Percentiles rank a stretch among this genome's conserved stretches.
These are phyloP conservation scores for Erysimum cheiri DNA, from an alignment of 441 rosid species.

Conservation along the genomic window DNA sequence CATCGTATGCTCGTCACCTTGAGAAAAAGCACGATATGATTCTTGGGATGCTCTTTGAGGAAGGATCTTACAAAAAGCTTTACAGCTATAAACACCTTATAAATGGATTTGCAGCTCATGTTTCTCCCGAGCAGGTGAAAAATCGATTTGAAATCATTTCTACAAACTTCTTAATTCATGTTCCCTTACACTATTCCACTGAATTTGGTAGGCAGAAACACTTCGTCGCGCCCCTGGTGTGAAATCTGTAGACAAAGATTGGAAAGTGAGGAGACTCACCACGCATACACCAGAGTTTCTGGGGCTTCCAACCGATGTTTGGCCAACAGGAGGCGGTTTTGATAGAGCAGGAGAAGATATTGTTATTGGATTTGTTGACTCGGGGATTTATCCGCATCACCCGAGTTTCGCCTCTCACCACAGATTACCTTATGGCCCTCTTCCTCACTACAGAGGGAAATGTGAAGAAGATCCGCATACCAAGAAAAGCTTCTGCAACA, in stretches of 20 bases:
- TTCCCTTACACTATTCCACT: slow-evolving; percentile 53
- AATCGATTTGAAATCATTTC: slow-evolving; percentile 17
- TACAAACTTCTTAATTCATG: not conserved
- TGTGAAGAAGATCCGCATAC: slow-evolving; percentile 88
- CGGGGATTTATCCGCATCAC: slow-evolving; percentile 91
- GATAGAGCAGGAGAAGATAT: slow-evolving; percentile 95
- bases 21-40: slow-evolving; percentile 93
- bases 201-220: slow-evolving; percentile 86
- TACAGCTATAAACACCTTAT: slow-evolving; percentile 97
- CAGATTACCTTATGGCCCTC: slow-evolving; percentile 78
- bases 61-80: slow-evolving; percentile 82
- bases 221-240: slow-evolving; percentile 78
- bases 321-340: slow-evolving; percentile 98
- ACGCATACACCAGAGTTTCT: slow-evolving; percentile 94
- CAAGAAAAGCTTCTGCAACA: slow-evolving; percentile 80
- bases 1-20: slow-evolving; percentile 82
- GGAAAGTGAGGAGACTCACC: slow-evolving; percentile 93
- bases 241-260: slow-evolving; percentile 85
- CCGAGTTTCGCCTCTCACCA: slow-evolving; percentile 84
- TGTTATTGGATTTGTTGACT: slow-evolving; percentile 95
- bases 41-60: slow-evolving; percentile 80
- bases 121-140: slow-evolving; percentile 89
- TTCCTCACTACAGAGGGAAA: slow-evolving; percentile 85
- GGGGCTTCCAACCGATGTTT: slow-evolving; percentile 97
- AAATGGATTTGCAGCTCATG: slow-evolving; percentile 92